Evolutionary conservation across 306 rosid species (phyloP), one percentile per base, ranked within the genome.

Genomic region (Fagus crenata): DNA sequence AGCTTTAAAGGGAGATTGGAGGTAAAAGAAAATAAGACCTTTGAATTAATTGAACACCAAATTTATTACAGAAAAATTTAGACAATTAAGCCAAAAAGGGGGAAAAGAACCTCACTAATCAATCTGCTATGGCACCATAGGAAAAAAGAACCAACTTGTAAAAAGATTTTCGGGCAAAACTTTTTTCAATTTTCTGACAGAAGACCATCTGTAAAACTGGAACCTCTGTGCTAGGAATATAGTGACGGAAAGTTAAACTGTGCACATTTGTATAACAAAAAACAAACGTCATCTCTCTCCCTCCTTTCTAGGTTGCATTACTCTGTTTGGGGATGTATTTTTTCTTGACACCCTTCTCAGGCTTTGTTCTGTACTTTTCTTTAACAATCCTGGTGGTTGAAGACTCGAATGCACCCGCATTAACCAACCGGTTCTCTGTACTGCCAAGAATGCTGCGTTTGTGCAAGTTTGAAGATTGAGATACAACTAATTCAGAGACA

Each of bases 121-220:
- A 83, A 78, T 79, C 83, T 85, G 70, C 86, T 72, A 73, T 74
- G 78, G 75, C 79, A 67, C 51, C 69, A 77, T 53, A 84, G 68
- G 81, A 40, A 74, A 84, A 83, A 83, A 71, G 77, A 81, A 83
- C 75, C 73, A 64, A 76, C 77, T 61, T 81, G 69, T 77, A 72
- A 82, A 84, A 69, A 58, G 63, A 80, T 54, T 80, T 78, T 81
- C 88, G 73, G 73, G 82, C 64, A 71, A 89, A 90, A 85, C 80
- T 68, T 88, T 81, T 86, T 79, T 77, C 77, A 72, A 76, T 61
- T 84, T 90, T 86, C 82, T 49, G 89, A 86, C 93, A 88, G 93
- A 91, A 88, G 92, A 83, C 89, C 92, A 80, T 81, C 78, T 75
- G 84, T 67, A 85, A 87, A 90, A 86, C 86, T 79, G 80, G 92